A percentile compares a stretch with the other conserved stretches of the same genome.
phyloP scores from a whole-genome alignment of 2,329 filamentous ascomycete species.

The Fusarium nelsonii region DNA sequence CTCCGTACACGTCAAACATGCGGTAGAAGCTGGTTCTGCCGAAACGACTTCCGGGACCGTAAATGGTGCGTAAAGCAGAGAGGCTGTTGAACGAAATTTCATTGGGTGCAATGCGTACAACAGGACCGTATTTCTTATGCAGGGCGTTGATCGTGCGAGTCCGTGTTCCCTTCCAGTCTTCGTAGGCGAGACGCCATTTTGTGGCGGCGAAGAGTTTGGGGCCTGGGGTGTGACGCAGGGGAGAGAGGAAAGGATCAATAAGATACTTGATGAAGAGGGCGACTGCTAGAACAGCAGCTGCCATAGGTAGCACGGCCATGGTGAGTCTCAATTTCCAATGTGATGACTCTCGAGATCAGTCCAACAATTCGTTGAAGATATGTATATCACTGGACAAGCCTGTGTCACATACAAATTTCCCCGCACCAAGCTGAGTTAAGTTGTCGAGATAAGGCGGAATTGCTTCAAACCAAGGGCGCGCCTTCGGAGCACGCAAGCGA shows the following conservation, averaged over 20 bases:
- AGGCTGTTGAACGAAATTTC: slow-evolving; percentile 59
- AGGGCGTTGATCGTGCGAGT: slow-evolving; percentile 58
- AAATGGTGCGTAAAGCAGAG: slow-evolving; percentile 63
- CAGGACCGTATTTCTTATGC: slow-evolving; percentile 60
- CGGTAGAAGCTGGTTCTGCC: slow-evolving; percentile 64
- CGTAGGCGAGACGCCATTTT: slow-evolving; percentile 59
- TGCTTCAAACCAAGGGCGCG: background rate
- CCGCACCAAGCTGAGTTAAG: background rate
- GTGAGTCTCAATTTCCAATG: background rate
- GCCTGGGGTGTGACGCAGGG: slow-evolving; percentile 47
- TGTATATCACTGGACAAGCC: background rate
- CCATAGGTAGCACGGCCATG: slow-evolving; percentile 6
- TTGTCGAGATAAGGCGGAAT: background rate
- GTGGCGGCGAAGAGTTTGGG: slow-evolving; percentile 57
- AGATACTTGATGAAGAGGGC: slow-evolving; percentile 19
- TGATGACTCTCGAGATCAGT: background rate
- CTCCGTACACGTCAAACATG: slow-evolving; percentile 67
- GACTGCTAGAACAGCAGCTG: background rate
- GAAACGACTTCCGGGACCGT: slow-evolving; percentile 65
- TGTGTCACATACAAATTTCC: background rate
- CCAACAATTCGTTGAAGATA: background rate
- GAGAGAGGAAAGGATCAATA: slow-evolving; percentile 22
- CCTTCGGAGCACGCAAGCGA: background rate
- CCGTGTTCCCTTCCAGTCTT: slow-evolving; percentile 59
- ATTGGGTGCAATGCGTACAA: slow-evolving; percentile 61